A percentile compares a stretch with the other conserved stretches of the same genome.
Conservation (phyloP, 331 rosid species). For the Erythrophleum ivorense region DNA sequence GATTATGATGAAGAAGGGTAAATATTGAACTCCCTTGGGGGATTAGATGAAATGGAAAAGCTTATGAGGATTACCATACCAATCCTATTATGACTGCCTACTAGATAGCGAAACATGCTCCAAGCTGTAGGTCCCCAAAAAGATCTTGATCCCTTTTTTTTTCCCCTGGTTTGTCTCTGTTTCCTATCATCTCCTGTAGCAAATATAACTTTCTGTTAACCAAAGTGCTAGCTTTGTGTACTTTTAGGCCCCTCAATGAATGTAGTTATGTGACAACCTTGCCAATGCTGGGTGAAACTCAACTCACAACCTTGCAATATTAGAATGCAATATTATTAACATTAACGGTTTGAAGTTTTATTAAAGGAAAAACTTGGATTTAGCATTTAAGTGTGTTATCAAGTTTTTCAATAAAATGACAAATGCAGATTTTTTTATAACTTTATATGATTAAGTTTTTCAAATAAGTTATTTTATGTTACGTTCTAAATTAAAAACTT, state of each 20-base stretch:
- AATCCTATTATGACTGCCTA: constrained; percentile 29
- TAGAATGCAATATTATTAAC: not conserved
- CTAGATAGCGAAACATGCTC: constrained; percentile 40
- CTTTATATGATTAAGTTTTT: not conserved
- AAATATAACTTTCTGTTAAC: constrained; percentile 42
- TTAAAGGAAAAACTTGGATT: not conserved
- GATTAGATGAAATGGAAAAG: constrained; percentile 39
- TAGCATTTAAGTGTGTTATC: not conserved
- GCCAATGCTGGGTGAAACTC: not conserved
- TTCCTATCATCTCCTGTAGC: constrained; percentile 20
- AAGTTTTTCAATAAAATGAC: not conserved
- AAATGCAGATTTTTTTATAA: no score
- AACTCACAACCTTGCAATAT: not conserved
- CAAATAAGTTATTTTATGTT: not conserved
- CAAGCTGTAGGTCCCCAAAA: constrained; percentile 38
- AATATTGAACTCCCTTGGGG: constrained; percentile 45
- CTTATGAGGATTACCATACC: constrained; percentile 42
- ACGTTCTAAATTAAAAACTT: not conserved
- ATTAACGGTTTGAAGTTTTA: not conserved
- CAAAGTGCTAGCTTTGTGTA: constrained; percentile 41
- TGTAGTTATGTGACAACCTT: constrained; percentile 3
- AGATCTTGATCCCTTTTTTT: constrained; percentile 22
- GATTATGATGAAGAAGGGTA: constrained; percentile 93
- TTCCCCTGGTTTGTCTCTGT: constrained; percentile 29
- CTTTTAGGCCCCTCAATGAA: constrained; percentile 43